Conservation (phyloP, 140 eudicot genomes). For the Oenanthe javanica region DNA sequence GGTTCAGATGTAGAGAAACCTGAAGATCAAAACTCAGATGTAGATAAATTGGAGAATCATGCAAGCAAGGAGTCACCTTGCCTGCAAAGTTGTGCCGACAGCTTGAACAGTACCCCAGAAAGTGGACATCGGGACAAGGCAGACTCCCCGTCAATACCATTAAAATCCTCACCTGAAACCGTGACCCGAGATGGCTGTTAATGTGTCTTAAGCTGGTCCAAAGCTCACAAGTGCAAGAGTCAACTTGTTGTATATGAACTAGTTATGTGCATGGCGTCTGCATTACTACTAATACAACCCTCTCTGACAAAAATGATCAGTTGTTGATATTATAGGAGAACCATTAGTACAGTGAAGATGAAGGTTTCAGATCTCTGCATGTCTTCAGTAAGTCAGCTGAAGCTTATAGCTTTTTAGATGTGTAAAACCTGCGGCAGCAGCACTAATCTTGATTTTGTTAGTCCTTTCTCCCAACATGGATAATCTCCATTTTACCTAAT, state of each 20-base stretch:
- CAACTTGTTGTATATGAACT: constrained; percentile 15
- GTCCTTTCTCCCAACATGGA: background rate
- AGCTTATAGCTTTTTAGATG: constrained; percentile 3
- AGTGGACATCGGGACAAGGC: constrained; percentile 19
- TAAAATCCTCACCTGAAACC: constrained; percentile 15
- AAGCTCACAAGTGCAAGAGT: constrained; percentile 2
- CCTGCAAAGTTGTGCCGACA: constrained; percentile 21
- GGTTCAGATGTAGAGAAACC: constrained; percentile 21
- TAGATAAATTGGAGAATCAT: constrained; percentile 11
- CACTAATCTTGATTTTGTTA: background rate
- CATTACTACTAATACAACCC: constrained; percentile 1
- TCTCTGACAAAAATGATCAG: constrained; percentile 16
- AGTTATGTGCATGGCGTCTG: constrained; percentile 10
- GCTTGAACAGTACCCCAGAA: constrained; percentile 21
- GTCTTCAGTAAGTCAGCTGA: background rate
- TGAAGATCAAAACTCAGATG: constrained; percentile 6
- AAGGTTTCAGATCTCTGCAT: background rate
- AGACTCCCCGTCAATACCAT: constrained; percentile 28
- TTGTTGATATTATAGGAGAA: constrained; percentile 34
- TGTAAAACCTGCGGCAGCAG: constrained; percentile 12
- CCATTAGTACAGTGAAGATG: constrained; percentile 29
- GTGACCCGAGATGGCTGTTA: constrained; percentile 57
- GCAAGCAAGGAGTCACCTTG: constrained; percentile 26
- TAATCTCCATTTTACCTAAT: constrained; percentile 2
- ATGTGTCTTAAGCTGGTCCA: constrained; percentile 48